phyloP scores from a whole-genome alignment of 768 basidiomycete genomes.

The Mycena haematopus region DNA sequence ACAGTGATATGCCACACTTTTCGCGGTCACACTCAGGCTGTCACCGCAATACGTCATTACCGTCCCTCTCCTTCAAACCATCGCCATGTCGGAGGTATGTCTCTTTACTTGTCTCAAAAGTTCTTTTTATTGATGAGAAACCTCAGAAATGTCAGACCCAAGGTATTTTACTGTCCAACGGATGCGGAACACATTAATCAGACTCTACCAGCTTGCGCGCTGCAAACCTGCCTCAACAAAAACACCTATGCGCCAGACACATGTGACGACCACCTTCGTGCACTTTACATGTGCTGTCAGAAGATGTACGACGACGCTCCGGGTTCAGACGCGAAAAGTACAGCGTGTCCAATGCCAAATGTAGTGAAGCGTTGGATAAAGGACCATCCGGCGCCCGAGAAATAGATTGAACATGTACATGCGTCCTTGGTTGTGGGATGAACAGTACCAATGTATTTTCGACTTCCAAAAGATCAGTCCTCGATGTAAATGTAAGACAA shows the following conservation, averaged over 20 bases:
- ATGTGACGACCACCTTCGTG: slow-evolving; percentile 57
- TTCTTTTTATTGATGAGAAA: not conserved
- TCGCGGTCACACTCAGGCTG: no score
- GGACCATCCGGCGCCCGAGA: slow-evolving; percentile 44
- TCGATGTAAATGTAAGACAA: no score
- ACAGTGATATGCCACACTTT: no score
- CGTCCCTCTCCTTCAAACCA: not conserved
- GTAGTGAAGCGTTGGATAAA: slow-evolving; percentile 68
- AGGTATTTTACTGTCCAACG: slow-evolving; percentile 27
- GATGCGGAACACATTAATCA: not conserved
- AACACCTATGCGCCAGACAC: slow-evolving; percentile 71
- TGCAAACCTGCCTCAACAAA: slow-evolving; percentile 67
- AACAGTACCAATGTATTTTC: no score
- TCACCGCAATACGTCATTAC: not conserved
- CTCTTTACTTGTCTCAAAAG: not conserved
- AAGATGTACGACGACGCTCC: slow-evolving; percentile 54
- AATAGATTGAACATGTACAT: not conserved
- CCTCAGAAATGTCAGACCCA: slow-evolving; percentile 35
- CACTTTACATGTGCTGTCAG: slow-evolving; percentile 68
- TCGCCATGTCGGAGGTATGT: not conserved
- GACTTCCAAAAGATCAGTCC: no score
- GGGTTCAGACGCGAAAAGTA: slow-evolving; percentile 49
- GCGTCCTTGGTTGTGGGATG: no score
- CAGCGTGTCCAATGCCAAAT: slow-evolving; percentile 63
- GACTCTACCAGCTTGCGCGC: slow-evolving; percentile 57